Evolutionary conservation across 139 green algal genomes (phyloP), one percentile per base, ranked within the genome.

Genomic region (Yamagishiella unicocca): DNA sequence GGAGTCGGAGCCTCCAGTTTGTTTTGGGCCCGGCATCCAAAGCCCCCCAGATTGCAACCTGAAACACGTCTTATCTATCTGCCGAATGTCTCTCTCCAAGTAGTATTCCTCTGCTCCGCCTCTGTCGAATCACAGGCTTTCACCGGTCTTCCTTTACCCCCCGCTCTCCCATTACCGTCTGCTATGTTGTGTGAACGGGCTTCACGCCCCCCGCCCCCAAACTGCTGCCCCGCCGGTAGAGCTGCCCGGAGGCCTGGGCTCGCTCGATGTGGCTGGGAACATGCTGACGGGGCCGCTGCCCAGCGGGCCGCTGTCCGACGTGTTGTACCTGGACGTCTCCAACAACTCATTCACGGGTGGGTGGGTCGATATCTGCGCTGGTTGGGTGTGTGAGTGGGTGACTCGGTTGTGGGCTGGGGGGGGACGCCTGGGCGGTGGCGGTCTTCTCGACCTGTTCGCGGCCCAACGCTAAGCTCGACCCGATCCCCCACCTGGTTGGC

Each of bases 221-320:
- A n/a, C n/a, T n/a, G n/a, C n/a, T n/a, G n/a, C n/a, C n/a, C n/a
- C n/a, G n/a, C n/a, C n/a, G n/a, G n/a, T n/a, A n/a, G n/a, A n/a
- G n/a, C n/a, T n/a, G n/a, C n/a, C n/a, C n/a, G n/a, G n/a, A n/a
- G 55, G 50, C 4, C 50, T 83, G 35, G 50, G 55, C 33, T 24
- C 68, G 33, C 53, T 83, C 29, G 46, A 50, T 31, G 33, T 70
- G 46, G 75, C 55, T 17, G 37, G 33, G n/a, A 83, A 83, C 75
- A 4, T 10, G 7, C 75, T 83, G 31, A 22, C 14, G 17, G 75
- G 75, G 17, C n/a, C 33, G 31, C 75, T 83, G 35, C 75, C 75
- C 31, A 1, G 10, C n/a, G 2, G 8, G 17, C 75, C 35, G 53
- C 46, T 58, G 50, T 33, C 75, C 9, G 25, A 46, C 10, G 19